These are phyloP conservation scores for Mangifera indica DNA, from an alignment of 345 rosid genomes.

Conservation along the genomic window DNA sequence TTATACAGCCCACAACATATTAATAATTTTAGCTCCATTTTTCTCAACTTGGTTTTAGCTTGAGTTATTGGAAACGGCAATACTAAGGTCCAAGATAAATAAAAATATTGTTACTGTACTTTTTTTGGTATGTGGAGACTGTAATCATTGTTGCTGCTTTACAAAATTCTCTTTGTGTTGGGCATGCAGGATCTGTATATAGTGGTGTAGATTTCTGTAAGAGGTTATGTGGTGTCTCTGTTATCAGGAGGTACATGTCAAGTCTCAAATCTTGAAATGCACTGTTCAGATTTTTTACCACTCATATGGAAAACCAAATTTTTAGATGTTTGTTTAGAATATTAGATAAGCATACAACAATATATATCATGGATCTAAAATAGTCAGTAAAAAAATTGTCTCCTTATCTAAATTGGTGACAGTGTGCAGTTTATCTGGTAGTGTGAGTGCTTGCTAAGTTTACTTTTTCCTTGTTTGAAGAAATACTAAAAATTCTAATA, in stretches of 20 bases:
- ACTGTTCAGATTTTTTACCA: neutral
- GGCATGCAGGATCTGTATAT: constrained; percentile 81
- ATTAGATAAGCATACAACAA: neutral
- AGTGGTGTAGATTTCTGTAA: constrained; percentile 99
- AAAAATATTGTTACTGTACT: neutral
- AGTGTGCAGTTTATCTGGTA: neutral
- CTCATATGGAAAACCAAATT: neutral
- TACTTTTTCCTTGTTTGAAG: neutral
- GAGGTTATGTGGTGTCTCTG: constrained; percentile 95
- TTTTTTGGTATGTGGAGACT: neutral
- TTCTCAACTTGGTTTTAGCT: neutral
- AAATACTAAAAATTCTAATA: neutral
- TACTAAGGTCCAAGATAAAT: neutral
- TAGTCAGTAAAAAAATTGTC: neutral
- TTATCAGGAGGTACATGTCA: constrained; percentile 80
- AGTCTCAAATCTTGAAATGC: constrained; percentile 18
- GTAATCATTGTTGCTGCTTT: neutral
- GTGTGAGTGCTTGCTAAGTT: neutral
- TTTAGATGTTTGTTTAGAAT: neutral
- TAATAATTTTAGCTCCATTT: neutral
- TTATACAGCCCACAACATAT: neutral
- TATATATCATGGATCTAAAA: neutral
- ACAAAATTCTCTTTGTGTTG: constrained; percentile 2
- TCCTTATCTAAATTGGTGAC: neutral
- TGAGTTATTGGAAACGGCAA: constrained; percentile 6